Percentiles rank a stretch among this genome's conserved stretches.
Conservation (phyloP, 495 filamentous ascomycete species). For the Penicillium silybi region DNA sequence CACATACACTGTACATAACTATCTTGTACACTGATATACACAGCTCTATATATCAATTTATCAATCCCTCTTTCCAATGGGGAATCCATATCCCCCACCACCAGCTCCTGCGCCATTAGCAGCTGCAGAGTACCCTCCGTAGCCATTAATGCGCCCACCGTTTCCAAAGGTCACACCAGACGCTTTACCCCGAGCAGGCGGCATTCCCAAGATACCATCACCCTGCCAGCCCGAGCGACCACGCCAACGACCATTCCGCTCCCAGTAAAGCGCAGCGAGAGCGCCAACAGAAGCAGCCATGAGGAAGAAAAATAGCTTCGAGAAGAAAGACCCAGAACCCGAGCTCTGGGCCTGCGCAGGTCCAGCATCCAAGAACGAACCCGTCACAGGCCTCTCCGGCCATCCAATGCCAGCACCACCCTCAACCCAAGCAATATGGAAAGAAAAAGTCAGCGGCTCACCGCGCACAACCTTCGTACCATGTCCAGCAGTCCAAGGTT, state of each 20-base stretch:
- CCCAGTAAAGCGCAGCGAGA: slow-evolving; percentile 42
- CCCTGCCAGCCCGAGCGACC: slow-evolving; percentile 30
- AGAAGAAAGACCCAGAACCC: slow-evolving; percentile 26
- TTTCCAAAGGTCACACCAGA: slow-evolving; percentile 42
- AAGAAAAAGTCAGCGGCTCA: slow-evolving; percentile 73
- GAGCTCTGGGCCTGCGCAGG: slow-evolving; percentile 4
- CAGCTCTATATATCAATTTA: background rate
- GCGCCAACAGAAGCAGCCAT: slow-evolving; percentile 45
- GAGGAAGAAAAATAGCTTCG: slow-evolving; percentile 38
- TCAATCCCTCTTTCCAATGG: slow-evolving; percentile 54
- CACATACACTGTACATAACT: slow-evolving; percentile 12
- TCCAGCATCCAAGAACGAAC: slow-evolving; percentile 41
- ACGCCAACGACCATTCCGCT: slow-evolving; percentile 36
- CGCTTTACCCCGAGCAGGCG: slow-evolving; percentile 25
- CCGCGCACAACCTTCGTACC: slow-evolving; percentile 75
- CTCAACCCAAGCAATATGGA: slow-evolving; percentile 84
- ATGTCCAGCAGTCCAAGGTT: slow-evolving; percentile 45
- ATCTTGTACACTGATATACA: slow-evolving; percentile 3
- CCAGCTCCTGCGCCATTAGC: slow-evolving; percentile 12
- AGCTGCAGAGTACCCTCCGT: slow-evolving; percentile 43
- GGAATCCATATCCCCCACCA: slow-evolving; percentile 41
- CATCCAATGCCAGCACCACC: slow-evolving; percentile 52
- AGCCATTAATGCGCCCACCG: slow-evolving; percentile 46
- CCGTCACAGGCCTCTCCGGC: slow-evolving; percentile 25
- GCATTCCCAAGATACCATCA: slow-evolving; percentile 43